These are phyloP conservation scores for Prosopis cineraria DNA, from an alignment of 306 rosid genomes.

Conservation along the genomic window DNA sequence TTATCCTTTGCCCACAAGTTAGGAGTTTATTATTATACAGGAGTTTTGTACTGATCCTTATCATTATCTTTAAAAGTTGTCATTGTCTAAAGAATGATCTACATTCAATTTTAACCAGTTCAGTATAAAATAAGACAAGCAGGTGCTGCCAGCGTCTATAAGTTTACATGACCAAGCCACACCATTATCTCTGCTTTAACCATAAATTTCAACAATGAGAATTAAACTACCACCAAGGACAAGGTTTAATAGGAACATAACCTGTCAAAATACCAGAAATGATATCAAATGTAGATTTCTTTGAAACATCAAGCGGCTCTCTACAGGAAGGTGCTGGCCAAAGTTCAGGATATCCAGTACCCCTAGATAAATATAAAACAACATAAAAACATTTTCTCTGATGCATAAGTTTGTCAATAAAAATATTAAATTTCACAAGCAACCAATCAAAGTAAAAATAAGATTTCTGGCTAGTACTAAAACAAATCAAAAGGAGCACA, in stretches of 20 bases:
- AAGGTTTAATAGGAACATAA: constrained; percentile 40
- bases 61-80: background rate
- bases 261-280: constrained; percentile 89
- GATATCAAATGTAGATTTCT: constrained; percentile 77
- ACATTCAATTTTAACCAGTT: background rate
- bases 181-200: background rate
- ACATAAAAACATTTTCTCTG: background rate
- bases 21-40: background rate
- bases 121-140: background rate
- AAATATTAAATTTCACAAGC: constrained; percentile 19
- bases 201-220: background rate
- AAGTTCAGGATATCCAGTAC: constrained; percentile 90
- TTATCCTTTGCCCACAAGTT: background rate
- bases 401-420: background rate
- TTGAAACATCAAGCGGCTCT: constrained; percentile 93
- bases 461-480: background rate
- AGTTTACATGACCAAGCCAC: background rate
- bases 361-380: constrained; percentile 59
- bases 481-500: constrained; percentile 17
- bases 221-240: background rate
- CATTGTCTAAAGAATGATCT: background rate
- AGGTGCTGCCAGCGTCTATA: background rate
- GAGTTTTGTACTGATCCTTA: background rate
- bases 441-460: constrained; percentile 3
- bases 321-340: constrained; percentile 90